phyloP scores from a whole-genome alignment of 2,329 filamentous ascomycete species.

The Ceratocystis huliohia region DNA sequence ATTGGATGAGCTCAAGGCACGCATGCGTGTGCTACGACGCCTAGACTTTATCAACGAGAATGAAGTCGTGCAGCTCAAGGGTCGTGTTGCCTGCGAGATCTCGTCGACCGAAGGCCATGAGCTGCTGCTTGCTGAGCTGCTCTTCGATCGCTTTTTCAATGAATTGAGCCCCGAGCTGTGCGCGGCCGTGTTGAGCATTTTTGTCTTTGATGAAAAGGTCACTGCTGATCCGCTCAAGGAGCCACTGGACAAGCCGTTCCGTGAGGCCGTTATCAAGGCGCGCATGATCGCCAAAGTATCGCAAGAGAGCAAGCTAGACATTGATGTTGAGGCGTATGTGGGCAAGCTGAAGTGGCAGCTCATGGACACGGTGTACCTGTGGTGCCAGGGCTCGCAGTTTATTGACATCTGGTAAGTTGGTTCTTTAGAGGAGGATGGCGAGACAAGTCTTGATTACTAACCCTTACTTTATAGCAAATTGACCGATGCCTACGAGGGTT shows the following conservation, averaged over 20 bases:
- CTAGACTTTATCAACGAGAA: conserved; percentile 91
- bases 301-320: conserved; percentile 78
- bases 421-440: background rate
- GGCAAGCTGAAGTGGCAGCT: conserved; percentile 83
- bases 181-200: conserved; percentile 77
- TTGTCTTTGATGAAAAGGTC: conserved; percentile 95
- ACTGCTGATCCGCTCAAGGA: conserved; percentile 67
- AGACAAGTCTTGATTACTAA: conserved; percentile 23
- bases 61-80: conserved; percentile 93
- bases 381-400: conserved; percentile 84
- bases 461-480: conserved; percentile 58
- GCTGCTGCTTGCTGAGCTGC: conserved; percentile 76
- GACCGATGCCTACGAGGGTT: conserved; percentile 96
- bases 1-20: conserved; percentile 87
- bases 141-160: conserved; percentile 98
- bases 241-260: conserved; percentile 72
- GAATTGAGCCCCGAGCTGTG: conserved; percentile 79
- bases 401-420: conserved; percentile 78
- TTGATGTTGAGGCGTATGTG: conserved; percentile 94
- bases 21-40: conserved; percentile 86
- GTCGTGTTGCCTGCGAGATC: conserved; percentile 93
- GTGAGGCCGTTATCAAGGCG: conserved; percentile 78
- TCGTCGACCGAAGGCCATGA: conserved; percentile 85
- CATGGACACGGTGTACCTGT: conserved; percentile 90
- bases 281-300: conserved; percentile 84